phyloP scores from a whole-genome alignment of 1,284 basidiomycete genomes.

The Cutaneotrichosporon sp. region DNA sequence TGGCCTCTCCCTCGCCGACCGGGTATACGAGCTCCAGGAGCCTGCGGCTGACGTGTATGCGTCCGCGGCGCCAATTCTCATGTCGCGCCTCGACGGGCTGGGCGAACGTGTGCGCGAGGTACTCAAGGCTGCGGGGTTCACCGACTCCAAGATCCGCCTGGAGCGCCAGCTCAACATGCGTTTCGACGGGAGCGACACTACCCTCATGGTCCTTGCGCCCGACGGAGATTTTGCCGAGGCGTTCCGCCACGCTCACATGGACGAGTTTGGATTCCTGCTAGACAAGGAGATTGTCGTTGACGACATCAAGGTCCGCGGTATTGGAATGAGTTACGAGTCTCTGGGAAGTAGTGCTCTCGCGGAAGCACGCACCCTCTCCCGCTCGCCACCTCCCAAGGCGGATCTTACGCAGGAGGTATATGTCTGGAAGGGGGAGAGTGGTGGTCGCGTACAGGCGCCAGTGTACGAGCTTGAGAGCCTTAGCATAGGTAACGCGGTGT shows the following conservation, averaged over 20 bases:
- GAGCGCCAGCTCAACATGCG: conserved; percentile 90
- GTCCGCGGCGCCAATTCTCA: conserved; percentile 57
- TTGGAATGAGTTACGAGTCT: conserved; percentile 84
- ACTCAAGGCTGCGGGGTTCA: conserved; percentile 66
- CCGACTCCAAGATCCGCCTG: conserved; percentile 63
- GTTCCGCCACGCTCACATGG: conserved; percentile 73
- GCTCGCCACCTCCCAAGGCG: conserved; percentile 43
- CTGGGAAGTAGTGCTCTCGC: conserved; percentile 76
- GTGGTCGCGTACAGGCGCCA: conserved; percentile 63
- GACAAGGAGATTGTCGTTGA: conserved; percentile 81
- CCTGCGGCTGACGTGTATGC: conserved; percentile 8
- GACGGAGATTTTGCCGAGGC: conserved; percentile 71
- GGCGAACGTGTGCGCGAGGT: conserved; percentile 65
- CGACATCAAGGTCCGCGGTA: conserved; percentile 76
- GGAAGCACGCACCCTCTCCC: conserved; percentile 58
- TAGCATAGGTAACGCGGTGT: conserved; percentile 66
- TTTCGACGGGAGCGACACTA: conserved; percentile 77
- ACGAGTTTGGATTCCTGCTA: conserved; percentile 89
- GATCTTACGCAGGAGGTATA: conserved; percentile 35
- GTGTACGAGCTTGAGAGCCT: conserved; percentile 71
- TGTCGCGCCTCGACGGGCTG: conserved; percentile 66
- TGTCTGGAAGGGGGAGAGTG: conserved; percentile 23
- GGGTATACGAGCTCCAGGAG: conserved; percentile 71
- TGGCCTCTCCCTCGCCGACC: conserved; percentile 80
- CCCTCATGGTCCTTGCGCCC: conserved; percentile 69